Evolutionary conservation across 441 rosid species (phyloP).

Genomic region (Populus tomentosa): DNA sequence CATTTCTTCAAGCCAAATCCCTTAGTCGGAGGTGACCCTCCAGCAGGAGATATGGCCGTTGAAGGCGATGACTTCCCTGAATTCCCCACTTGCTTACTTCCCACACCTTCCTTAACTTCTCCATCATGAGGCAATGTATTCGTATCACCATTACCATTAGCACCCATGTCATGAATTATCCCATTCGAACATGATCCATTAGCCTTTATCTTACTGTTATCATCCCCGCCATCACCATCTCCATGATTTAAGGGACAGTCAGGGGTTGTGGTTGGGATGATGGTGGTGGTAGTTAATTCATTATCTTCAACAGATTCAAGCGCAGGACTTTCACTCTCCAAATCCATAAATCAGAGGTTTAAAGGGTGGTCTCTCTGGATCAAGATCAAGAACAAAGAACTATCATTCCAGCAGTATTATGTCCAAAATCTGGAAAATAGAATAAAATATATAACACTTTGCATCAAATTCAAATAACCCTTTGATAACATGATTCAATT

Average conservation of each 20-base stretch:
- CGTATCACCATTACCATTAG: slow-evolving; percentile 16
- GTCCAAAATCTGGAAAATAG: slow-evolving; percentile 23
- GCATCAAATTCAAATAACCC: not conserved
- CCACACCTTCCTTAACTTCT: slow-evolving; percentile 18
- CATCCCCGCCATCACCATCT: slow-evolving; percentile 3
- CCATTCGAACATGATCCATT: slow-evolving; percentile 37
- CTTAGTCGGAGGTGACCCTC: slow-evolving; percentile 32
- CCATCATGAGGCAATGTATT: slow-evolving; percentile 12
- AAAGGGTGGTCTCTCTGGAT: slow-evolving; percentile 27
- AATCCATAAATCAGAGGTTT: slow-evolving; percentile 35
- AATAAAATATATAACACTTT: slow-evolving; percentile 3
- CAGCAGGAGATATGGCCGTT: slow-evolving; percentile 23
- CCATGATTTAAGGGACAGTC: slow-evolving; percentile 17
- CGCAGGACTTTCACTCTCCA: slow-evolving; percentile 37
- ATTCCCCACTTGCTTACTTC: slow-evolving; percentile 12
- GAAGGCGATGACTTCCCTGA: slow-evolving; percentile 17
- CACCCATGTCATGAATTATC: slow-evolving; percentile 11
- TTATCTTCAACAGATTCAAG: slow-evolving; percentile 52
- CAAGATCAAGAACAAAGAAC: slow-evolving; percentile 47
- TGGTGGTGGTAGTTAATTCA: slow-evolving; percentile 22
- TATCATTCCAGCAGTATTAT: slow-evolving; percentile 52
- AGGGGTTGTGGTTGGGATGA: not conserved
- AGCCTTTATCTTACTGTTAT: slow-evolving; percentile 18
- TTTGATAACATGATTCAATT: not conserved
- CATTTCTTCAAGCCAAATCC: slow-evolving; percentile 74